Evolutionary conservation across 768 basidiomycete species (phyloP).

Genomic region (Suillus occidentalis): DNA sequence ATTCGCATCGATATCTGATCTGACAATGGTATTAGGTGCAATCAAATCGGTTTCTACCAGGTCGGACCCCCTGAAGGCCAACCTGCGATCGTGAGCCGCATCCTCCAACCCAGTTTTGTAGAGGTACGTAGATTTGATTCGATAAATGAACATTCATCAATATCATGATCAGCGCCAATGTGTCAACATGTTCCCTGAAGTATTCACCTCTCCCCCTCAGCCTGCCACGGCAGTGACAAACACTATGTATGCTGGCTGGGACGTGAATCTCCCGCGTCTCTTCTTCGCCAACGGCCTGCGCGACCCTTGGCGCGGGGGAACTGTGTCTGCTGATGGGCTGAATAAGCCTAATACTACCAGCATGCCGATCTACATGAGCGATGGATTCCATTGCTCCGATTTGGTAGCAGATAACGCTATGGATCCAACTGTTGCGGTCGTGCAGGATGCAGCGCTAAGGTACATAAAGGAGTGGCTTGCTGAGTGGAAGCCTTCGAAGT

Average conservation of each 20-base stretch:
- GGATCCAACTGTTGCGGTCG: slow-evolving; percentile 51
- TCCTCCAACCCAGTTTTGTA: slow-evolving; percentile 28
- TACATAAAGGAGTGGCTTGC: slow-evolving; percentile 59
- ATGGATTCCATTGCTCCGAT: slow-evolving; percentile 73
- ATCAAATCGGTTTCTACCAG: slow-evolving; percentile 59
- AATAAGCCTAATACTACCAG: slow-evolving; percentile 45
- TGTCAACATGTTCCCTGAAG: slow-evolving; percentile 61
- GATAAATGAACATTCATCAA: neutral
- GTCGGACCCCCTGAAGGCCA: slow-evolving; percentile 37
- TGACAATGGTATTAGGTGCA: slow-evolving; percentile 46
- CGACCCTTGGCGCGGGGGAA: slow-evolving; percentile 73
- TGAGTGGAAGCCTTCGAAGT: slow-evolving; percentile 28
- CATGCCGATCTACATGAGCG: slow-evolving; percentile 57
- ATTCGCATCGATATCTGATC: neutral
- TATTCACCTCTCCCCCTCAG: slow-evolving; percentile 48
- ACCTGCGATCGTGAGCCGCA: slow-evolving; percentile 35
- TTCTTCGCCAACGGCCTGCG: slow-evolving; percentile 70
- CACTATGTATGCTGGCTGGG: slow-evolving; percentile 60
- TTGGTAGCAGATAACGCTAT: slow-evolving; percentile 40
- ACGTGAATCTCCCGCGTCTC: slow-evolving; percentile 52
- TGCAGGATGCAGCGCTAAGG: slow-evolving; percentile 53
- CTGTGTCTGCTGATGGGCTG: slow-evolving; percentile 57
- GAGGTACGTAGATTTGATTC: slow-evolving; percentile 22
- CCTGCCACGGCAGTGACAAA: slow-evolving; percentile 48
- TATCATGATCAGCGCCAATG: slow-evolving; percentile 55